phyloP scores from a whole-genome alignment of 768 basidiomycete genomes.

The Rhodotorula paludigena region DNA sequence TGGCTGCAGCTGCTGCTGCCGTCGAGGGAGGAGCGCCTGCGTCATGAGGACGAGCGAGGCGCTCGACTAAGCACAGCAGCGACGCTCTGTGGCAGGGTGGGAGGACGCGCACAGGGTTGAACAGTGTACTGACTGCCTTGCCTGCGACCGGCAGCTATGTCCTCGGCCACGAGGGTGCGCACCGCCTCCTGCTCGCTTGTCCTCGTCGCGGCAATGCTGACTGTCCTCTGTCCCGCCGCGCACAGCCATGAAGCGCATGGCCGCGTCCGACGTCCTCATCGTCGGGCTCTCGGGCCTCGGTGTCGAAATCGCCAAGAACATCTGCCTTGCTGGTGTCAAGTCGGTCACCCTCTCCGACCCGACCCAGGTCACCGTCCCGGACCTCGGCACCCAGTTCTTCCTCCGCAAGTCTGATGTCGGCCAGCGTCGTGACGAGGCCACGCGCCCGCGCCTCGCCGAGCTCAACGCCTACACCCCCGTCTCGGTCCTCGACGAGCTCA shows the following conservation, averaged over 20 bases:
- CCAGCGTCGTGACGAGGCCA: slow-evolving; percentile 76
- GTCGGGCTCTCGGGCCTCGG: slow-evolving; percentile 88
- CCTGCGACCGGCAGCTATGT: not conserved
- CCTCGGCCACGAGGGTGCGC: slow-evolving; percentile 1
- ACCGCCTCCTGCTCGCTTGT: not conserved
- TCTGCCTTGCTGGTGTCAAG: slow-evolving; percentile 92
- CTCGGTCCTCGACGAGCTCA: slow-evolving; percentile 73
- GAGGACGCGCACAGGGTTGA: not conserved
- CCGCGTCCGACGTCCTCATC: slow-evolving; percentile 86
- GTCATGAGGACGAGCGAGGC: not conserved
- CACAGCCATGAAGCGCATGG: slow-evolving; percentile 98
- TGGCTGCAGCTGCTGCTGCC: no score
- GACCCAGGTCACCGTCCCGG: slow-evolving; percentile 75
- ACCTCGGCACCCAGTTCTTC: slow-evolving; percentile 97
- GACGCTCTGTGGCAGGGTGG: not conserved
- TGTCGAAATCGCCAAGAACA: slow-evolving; percentile 95
- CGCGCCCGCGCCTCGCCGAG: slow-evolving; percentile 82
- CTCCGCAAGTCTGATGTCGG: slow-evolving; percentile 81
- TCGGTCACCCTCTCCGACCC: slow-evolving; percentile 94
- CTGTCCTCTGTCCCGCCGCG: no score
- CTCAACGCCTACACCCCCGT: slow-evolving; percentile 95
- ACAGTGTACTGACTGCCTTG: not conserved
- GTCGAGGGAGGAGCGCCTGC: not conserved
- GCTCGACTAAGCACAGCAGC: not conserved
- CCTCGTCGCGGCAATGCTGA: not conserved